A percentile compares a stretch with the other conserved stretches of the same genome.
phyloP scores from a whole-genome alignment of 1,284 basidiomycete genomes.

The Phellinidium pouzarii region DNA sequence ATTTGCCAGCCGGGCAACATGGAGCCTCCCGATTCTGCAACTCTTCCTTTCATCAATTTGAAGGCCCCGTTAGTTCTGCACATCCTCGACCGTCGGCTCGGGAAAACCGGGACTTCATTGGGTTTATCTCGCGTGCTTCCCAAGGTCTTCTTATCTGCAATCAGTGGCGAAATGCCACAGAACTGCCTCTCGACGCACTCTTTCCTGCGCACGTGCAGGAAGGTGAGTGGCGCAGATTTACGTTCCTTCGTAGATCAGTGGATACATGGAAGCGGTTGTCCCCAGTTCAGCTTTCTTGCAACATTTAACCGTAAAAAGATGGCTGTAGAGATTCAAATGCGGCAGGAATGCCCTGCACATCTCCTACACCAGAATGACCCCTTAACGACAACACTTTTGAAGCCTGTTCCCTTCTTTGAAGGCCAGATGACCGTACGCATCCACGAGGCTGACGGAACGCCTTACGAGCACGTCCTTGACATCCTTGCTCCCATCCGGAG shows the following conservation, averaged over 20 bases:
- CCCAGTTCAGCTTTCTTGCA: conserved; percentile 83
- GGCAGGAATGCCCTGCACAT: conserved; percentile 79
- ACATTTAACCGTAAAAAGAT: conserved; percentile 98
- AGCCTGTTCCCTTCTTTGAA: conserved; percentile 86
- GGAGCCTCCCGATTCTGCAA: conserved; percentile 76
- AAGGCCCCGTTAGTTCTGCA: conserved; percentile 94
- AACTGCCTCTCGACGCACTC: conserved; percentile 86
- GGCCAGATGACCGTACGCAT: conserved; percentile 98
- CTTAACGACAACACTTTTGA: conserved; percentile 59
- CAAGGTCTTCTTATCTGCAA: conserved; percentile 90
- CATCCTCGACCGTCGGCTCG: conserved; percentile 89
- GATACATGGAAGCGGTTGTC: conserved; percentile 97
- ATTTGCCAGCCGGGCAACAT: conserved; percentile 84
- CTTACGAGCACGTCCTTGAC: conserved; percentile 97
- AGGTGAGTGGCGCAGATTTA: conserved; percentile 88
- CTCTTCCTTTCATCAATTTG: conserved; percentile 86
- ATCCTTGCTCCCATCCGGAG: conserved; percentile 83
- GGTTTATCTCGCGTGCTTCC: conserved; percentile 94
- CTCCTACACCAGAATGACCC: conserved; percentile 63
- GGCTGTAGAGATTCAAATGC: conserved; percentile 92
- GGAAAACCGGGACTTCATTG: conserved; percentile 92
- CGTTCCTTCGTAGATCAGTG: conserved; percentile 93
- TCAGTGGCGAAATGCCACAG: conserved; percentile 84
- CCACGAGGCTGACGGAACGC: conserved; percentile 98
- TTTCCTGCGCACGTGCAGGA: conserved; percentile 90